Conservation (phyloP, 148 eudicot species). For the Oxyria digyna region DNA sequence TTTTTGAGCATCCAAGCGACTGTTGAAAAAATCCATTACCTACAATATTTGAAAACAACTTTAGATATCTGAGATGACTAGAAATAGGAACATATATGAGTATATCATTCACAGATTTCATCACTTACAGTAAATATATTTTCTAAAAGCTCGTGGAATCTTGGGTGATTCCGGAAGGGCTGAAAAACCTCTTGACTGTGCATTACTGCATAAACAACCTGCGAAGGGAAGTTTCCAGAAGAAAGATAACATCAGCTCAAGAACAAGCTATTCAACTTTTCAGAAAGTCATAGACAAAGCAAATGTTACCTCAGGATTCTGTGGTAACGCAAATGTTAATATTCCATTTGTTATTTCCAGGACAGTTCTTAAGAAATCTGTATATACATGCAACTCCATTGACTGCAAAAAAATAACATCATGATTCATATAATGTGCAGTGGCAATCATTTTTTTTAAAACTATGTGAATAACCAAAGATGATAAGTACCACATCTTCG, state of each 20-base stretch:
- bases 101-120: neutral
- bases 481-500: conserved; percentile 28
- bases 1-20: conserved; percentile 79
- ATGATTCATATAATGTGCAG: no score
- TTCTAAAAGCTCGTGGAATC: conserved; percentile 82
- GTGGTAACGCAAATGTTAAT: conserved; percentile 77
- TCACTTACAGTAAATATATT: conserved; percentile 77
- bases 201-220: conserved; percentile 97
- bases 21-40: conserved; percentile 90
- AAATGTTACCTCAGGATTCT: conserved; percentile 79
- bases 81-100: no score
- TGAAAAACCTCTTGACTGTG: conserved; percentile 92
- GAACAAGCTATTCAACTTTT: neutral
- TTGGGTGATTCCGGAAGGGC: conserved; percentile 82
- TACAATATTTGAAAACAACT: no score
- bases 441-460: no score
- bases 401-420: conserved; percentile 61
- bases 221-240: conserved; percentile 9
- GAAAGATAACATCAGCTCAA: no score
- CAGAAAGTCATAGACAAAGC: neutral
- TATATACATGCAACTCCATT: conserved; percentile 77
- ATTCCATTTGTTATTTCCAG: conserved; percentile 85
- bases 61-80: no score
- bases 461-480: no score
- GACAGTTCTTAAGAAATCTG: conserved; percentile 81